Conservation (phyloP, 768 basidiomycete species). For the Amanita rimosa region DNA sequence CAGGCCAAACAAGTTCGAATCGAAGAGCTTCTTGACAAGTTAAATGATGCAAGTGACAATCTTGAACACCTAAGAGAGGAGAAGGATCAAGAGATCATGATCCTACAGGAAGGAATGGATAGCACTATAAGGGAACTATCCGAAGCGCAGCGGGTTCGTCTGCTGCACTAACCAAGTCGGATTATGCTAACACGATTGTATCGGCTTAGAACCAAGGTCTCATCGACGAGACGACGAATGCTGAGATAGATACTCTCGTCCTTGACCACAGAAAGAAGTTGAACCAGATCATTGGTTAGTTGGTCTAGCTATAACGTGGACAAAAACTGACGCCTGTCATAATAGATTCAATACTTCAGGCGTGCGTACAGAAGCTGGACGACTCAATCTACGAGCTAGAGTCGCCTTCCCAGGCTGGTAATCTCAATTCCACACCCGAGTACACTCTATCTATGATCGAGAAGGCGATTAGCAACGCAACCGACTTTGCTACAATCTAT, state of each 20-base stretch:
- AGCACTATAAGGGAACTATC: slow-evolving; percentile 79
- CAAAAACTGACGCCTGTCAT: slow-evolving; percentile 10
- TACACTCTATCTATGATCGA: slow-evolving; percentile 98
- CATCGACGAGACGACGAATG: slow-evolving; percentile 82
- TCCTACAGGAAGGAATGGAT: slow-evolving; percentile 94
- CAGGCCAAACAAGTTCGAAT: slow-evolving; percentile 96
- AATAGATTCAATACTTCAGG: slow-evolving; percentile 90
- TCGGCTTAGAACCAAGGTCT: slow-evolving; percentile 66
- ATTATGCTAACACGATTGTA: slow-evolving; percentile 6
- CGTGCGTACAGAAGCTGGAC: slow-evolving; percentile 94
- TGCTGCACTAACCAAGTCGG: not conserved
- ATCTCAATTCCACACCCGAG: slow-evolving; percentile 95
- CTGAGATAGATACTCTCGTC: slow-evolving; percentile 96
- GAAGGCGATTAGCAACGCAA: slow-evolving; percentile 89
- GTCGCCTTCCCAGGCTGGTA: slow-evolving; percentile 89
- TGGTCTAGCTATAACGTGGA: not conserved
- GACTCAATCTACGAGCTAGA: slow-evolving; percentile 97
- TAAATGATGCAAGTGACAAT: slow-evolving; percentile 66
- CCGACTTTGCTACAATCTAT: slow-evolving; percentile 91
- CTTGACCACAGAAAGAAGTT: slow-evolving; percentile 96
- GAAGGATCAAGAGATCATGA: slow-evolving; percentile 94
- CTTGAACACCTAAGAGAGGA: slow-evolving; percentile 81
- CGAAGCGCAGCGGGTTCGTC: slow-evolving; percentile 71
- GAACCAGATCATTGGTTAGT: slow-evolving; percentile 86
- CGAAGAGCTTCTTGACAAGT: slow-evolving; percentile 77